Base-by-base conservation (phyloP, 2,329 filamentous ascomycete genomes). In the Neofusicoccum sp. region DNA sequence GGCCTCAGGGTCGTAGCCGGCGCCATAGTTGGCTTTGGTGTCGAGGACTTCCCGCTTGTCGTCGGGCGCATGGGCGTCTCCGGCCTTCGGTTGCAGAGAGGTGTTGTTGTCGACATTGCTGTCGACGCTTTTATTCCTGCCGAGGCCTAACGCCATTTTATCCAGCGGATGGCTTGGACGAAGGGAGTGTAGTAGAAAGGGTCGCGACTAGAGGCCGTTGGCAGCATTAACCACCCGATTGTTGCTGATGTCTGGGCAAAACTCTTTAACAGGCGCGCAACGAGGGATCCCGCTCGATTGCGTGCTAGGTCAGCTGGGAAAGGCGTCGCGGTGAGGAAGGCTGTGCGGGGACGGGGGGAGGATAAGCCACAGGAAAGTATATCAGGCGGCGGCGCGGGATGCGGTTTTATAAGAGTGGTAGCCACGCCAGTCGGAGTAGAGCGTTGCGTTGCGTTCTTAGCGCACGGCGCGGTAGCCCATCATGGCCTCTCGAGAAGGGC, bases 91-190 rank as follows among this genome's bases (percentile, higher is more conserved):
- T n/a, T n/a, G n/a, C n/a, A n/a, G 31, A 14, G 57, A 26, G 49
- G 61, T 57, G 40, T 44, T 63, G 58, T n/a, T n/a, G 48, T 54
- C 48, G 58, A 40, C 44, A 26, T 41, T 28, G 54, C 26, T 48
- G 30, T 53, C 48, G 51, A 28, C 38, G 11, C 16, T 54, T 31
- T 53, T 60, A 16, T 41, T 51, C 38, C 30, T 38, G 40, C 66
- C 66, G 56, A 69, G 66, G 61, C 73, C 74, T 76, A 82, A 71
- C 79, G 79, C 80, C 80, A 82, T 81, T 82, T 82, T 61, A 81
- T 65, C 45, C 72, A 77, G 64, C 80, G 78, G 67, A 82, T 79
- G 66, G 72, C 69, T 68, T 70, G 74, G 64, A 74, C 73, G 63
- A 76, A 70, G 51, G 75, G 72, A 59, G 70, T 72, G 65, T 72